phyloP scores from a whole-genome alignment of 2,329 filamentous ascomycete genomes.

The Fusarium foetens region DNA sequence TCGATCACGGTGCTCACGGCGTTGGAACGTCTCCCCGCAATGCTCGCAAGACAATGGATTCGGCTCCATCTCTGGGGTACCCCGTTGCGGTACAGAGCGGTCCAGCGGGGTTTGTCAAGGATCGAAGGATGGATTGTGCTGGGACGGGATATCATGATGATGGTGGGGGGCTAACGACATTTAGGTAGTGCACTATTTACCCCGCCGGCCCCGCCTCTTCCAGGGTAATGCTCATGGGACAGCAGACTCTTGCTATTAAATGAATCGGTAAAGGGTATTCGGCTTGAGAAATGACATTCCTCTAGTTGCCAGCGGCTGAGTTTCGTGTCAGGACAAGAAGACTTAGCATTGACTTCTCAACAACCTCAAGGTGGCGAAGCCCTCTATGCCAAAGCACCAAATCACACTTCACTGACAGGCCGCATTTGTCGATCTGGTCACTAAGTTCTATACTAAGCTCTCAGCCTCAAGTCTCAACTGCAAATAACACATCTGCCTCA shows the following conservation, averaged over 20 bases:
- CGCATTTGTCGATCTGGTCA: too few species aligned
- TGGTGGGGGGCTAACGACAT: not conserved
- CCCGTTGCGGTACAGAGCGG: not conserved
- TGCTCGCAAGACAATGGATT: not conserved
- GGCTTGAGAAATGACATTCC: fast-evolving
- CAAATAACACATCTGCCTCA: too few species aligned
- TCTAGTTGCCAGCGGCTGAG: fast-evolving
- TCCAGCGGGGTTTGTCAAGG: too few species aligned
- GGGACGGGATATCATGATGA: fast-evolving
- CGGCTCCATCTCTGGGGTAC: not conserved
- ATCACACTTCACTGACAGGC: too few species aligned
- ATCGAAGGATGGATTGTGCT: too few species aligned
- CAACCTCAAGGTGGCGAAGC: fast-evolving
- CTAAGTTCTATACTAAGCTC: too few species aligned
- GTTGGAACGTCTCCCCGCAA: not conserved
- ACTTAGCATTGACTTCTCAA: fast-evolving
- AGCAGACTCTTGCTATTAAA: not conserved
- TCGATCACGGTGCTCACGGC: conserved; percentile 1
- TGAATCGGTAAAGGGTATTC: fast-evolving
- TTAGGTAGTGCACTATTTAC: not conserved
- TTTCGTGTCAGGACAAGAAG: fast-evolving
- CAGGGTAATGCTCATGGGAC: not conserved
- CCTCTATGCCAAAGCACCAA: too few species aligned
- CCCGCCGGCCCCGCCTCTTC: not conserved
- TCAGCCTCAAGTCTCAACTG: too few species aligned